Conservation (phyloP, 208 protist genomes). For the Acanthamoeba lugdunensis region DNA sequence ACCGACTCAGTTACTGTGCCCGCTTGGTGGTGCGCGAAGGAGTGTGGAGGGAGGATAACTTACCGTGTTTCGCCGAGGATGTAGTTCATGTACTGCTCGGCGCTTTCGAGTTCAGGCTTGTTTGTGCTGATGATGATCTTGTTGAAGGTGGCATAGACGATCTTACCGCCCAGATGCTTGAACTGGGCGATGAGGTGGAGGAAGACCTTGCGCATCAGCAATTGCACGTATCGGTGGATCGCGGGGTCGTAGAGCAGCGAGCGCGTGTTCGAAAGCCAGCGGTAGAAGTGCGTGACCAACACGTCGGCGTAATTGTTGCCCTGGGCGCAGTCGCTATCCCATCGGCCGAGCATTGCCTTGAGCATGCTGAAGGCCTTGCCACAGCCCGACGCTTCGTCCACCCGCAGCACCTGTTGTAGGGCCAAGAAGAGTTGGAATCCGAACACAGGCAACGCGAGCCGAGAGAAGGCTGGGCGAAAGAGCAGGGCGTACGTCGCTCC, state of each 20-base stretch:
- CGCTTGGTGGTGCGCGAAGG: background rate
- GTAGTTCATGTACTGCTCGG: conserved; percentile 82
- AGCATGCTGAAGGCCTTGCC: conserved; percentile 50
- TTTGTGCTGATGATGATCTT: conserved; percentile 83
- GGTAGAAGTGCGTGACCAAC: conserved; percentile 83
- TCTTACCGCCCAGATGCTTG: conserved; percentile 76
- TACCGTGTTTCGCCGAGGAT: conserved; percentile 77
- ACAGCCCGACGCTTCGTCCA: conserved; percentile 49
- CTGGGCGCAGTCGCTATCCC: conserved; percentile 1
- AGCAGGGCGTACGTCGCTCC: background rate
- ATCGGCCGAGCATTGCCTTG: conserved; percentile 40
- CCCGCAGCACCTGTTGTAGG: conserved; percentile 1
- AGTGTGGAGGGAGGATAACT: background rate
- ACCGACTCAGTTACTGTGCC: background rate
- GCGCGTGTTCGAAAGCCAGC: conserved; percentile 84
- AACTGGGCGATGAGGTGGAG: conserved; percentile 84
- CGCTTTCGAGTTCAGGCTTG: conserved; percentile 81
- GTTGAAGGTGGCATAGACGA: conserved; percentile 85
- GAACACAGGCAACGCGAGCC: background rate
- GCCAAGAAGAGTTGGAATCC: background rate
- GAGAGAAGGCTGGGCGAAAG: background rate
- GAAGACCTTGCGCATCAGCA: conserved; percentile 85
- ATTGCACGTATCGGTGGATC: conserved; percentile 80
- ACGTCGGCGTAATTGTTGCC: conserved; percentile 74
- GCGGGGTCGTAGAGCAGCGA: conserved; percentile 86